phyloP scores from a whole-genome alignment of 2,329 filamentous ascomycete genomes.

The Biscogniauxia mediterranea region DNA sequence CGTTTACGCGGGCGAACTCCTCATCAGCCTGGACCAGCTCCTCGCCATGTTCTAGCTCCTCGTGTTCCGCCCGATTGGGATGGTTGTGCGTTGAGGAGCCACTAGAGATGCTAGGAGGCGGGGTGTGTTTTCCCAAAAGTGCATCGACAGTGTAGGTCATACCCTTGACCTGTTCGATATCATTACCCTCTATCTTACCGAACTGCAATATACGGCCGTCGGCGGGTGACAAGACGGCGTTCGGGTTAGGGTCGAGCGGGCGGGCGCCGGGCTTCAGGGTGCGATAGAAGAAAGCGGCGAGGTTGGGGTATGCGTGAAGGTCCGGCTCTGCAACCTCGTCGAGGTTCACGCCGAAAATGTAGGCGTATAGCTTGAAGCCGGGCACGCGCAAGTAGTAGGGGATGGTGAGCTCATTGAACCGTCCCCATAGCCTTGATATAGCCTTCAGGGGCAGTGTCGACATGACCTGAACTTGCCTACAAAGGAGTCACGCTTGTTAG shows the following conservation, averaged over 20 bases:
- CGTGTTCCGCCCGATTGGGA: slow-evolving; percentile 25
- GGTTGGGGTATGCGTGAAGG: slow-evolving; percentile 84
- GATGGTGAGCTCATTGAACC: slow-evolving; percentile 85
- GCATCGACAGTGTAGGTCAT: slow-evolving; percentile 97
- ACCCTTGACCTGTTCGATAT: slow-evolving; percentile 98
- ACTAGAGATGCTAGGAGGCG: slow-evolving; percentile 49
- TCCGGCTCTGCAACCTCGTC: slow-evolving; percentile 86
- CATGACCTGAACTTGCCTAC: slow-evolving; percentile 87
- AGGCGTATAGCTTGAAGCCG: slow-evolving; percentile 89
- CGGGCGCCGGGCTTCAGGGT: slow-evolving; percentile 85
- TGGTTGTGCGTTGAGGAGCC: slow-evolving; percentile 22
- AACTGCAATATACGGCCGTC: slow-evolving; percentile 92
- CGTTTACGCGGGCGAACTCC: slow-evolving; percentile 91
- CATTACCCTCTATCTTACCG: slow-evolving; percentile 85
- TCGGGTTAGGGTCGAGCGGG: slow-evolving; percentile 77
- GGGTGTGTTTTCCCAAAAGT: slow-evolving; percentile 70
- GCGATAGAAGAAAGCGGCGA: slow-evolving; percentile 96
- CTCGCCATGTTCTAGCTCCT: slow-evolving; percentile 46
- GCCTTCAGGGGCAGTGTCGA: slow-evolving; percentile 89
- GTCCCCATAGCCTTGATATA: slow-evolving; percentile 83
- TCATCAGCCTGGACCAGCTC: slow-evolving; percentile 77
- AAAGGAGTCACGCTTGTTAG: slow-evolving; percentile 8
- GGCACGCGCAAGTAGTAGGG: slow-evolving; percentile 85
- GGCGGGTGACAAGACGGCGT: slow-evolving; percentile 80
- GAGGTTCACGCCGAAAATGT: slow-evolving; percentile 86